Evolutionary conservation across 2,329 filamentous ascomycete genomes (phyloP), one percentile per base, ranked within the genome.

Genomic region (Botrytis tulipae): DNA sequence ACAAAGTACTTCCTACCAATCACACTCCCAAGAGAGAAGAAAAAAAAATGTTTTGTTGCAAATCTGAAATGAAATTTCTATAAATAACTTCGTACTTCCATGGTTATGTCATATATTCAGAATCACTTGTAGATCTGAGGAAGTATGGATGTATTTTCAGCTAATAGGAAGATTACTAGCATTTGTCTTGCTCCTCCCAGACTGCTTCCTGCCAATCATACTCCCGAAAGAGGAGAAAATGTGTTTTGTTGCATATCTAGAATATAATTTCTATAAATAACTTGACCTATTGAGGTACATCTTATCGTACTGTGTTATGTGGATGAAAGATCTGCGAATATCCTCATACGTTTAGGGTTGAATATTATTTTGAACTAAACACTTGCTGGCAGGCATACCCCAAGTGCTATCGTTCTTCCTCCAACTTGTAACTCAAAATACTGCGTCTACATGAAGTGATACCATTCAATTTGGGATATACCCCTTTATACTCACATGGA

Each of bases 241-340:
- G 7, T 9, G 16, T 42, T 29, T 37, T 42, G 22, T 62, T 14
- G 60, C 60, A 42, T 42, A 42, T n/a, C 37, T 42, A 25, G 9
- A 32, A 42, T 29, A 1, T 14, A 8, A 25, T 35, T 20, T 66
- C n/a, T 44, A 48, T 66, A 48, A 65, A 66, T 22, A 25, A 20
- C 14, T 5, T 3, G 20, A 22, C 61, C 32, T 22, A 46, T 4
- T 14, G 10, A 65, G 12, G 6, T 14, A 18, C 6, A 29, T 10
- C 20, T 29, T 1, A 20, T 44, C 16, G 5, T 10, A 29, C 5
- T 10, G 2, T 32, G 20, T 22, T 35, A 3, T 6, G 16, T 25
- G 8, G 32, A 5, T 29, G 3, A 25, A 22, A 25, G 5, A 35
- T 32, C 29, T 35, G 1, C 2, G 22, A 1, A 7, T 16, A 0